Conservation (phyloP, 2,329 filamentous ascomycete genomes). For the Xylariomycetidae sp. region DNA sequence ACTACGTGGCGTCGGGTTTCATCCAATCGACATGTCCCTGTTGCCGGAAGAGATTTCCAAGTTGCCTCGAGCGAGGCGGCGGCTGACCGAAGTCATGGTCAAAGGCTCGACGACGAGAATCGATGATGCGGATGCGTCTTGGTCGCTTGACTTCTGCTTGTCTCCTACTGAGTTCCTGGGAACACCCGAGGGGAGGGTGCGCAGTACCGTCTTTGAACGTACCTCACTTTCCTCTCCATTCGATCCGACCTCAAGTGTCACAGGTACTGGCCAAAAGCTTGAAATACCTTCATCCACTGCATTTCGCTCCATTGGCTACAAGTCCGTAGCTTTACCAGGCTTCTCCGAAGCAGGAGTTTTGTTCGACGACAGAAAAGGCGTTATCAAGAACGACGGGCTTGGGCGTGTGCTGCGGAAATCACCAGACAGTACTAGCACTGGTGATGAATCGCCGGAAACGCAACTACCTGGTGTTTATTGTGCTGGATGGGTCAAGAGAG, state of each 20-base stretch:
- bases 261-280: slow-evolving; percentile 42
- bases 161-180: slow-evolving; percentile 65
- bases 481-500: slow-evolving; percentile 92
- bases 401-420: slow-evolving; percentile 58
- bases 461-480: slow-evolving; percentile 73
- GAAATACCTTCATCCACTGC: slow-evolving; percentile 62
- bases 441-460: slow-evolving; percentile 33
- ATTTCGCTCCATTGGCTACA: slow-evolving; percentile 95
- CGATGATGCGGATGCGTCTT: slow-evolving; percentile 54
- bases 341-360: slow-evolving; percentile 67
- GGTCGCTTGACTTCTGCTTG: slow-evolving; percentile 83
- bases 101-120: slow-evolving; percentile 60
- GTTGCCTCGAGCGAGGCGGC: slow-evolving; percentile 69
- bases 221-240: slow-evolving; percentile 51
- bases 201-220: slow-evolving; percentile 61
- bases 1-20: slow-evolving; percentile 65
- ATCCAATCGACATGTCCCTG: slow-evolving; percentile 58
- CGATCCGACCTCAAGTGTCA: slow-evolving; percentile 43
- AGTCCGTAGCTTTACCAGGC: slow-evolving; percentile 69
- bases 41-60: slow-evolving; percentile 61
- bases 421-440: slow-evolving; percentile 16
- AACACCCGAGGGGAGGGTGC: slow-evolving; percentile 43
- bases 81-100: slow-evolving; percentile 73
- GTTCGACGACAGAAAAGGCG: slow-evolving; percentile 68
- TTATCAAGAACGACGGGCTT: slow-evolving; percentile 75